Percentiles rank a stretch among this genome's conserved stretches.
Evolutionary conservation across 352 stramenopile genomes (phyloP).

Genomic region (Pythium brachiatum): DNA sequence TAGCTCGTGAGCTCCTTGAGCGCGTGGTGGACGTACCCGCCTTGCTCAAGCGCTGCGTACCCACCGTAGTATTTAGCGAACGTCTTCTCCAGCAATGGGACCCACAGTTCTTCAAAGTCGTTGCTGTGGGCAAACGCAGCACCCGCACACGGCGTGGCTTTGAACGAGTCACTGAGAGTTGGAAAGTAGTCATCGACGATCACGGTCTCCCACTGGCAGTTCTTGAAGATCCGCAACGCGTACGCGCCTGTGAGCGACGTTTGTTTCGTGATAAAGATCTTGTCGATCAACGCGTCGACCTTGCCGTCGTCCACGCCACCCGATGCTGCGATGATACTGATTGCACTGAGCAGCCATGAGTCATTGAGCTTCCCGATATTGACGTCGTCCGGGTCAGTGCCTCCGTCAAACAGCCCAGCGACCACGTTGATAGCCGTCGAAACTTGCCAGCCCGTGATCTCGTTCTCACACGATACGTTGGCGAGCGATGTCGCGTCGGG

Average conservation of each 20-base stretch:
- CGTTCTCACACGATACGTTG: conserved; percentile 48
- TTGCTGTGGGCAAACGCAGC: conserved; percentile 86
- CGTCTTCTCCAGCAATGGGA: conserved; percentile 91
- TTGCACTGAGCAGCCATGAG: conserved; percentile 88
- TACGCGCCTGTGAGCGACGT: conserved; percentile 91
- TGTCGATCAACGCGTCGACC: conserved; percentile 86
- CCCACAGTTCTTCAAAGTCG: conserved; percentile 91
- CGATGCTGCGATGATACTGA: conserved; percentile 90
- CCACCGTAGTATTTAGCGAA: conserved; percentile 92
- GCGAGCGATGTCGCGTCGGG: conserved; percentile 69
- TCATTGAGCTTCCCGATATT: conserved; percentile 78
- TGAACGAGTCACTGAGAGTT: conserved; percentile 53
- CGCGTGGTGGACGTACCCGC: conserved; percentile 90
- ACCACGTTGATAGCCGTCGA: conserved; percentile 87
- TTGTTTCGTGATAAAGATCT: conserved; percentile 89
- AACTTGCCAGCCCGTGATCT: conserved; percentile 76
- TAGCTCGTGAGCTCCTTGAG: conserved; percentile 86
- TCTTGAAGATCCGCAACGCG: conserved; percentile 89
- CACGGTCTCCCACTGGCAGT: conserved; percentile 91
- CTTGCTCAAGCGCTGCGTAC: conserved; percentile 81
- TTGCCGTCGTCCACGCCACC: conserved; percentile 86
- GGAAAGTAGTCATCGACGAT: conserved; percentile 92
- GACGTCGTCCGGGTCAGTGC: conserved; percentile 91
- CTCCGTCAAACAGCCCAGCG: conserved; percentile 88
- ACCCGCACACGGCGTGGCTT: conserved; percentile 57